Percentiles rank a stretch among this genome's conserved stretches.
These are phyloP conservation scores for Debaryomyces sp. DNA, from an alignment of 1,139 yeast species.

Conservation along the genomic window DNA sequence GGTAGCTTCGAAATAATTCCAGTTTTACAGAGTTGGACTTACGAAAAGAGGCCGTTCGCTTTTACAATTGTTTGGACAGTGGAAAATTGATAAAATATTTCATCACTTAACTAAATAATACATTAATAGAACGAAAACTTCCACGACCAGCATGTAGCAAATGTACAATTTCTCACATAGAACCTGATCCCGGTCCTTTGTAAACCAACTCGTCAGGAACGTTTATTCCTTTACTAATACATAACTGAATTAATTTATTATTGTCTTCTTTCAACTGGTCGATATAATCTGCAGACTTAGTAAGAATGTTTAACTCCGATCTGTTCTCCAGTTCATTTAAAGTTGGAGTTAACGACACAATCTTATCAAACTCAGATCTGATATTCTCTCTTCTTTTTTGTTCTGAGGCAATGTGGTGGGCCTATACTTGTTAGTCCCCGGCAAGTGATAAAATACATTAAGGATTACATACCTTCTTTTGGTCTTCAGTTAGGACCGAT, in stretches of 20 bases:
- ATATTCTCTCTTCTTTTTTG: constrained; percentile 52
- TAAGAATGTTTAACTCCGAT: constrained; percentile 47
- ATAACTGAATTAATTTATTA: constrained; percentile 34
- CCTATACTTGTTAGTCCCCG: constrained; percentile 23
- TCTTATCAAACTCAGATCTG: constrained; percentile 48
- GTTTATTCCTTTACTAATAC: constrained; percentile 38
- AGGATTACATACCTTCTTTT: constrained; percentile 41
- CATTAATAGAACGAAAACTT: neutral
- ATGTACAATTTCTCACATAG: constrained; percentile 14
- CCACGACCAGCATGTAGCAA: neutral
- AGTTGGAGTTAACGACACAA: constrained; percentile 47
- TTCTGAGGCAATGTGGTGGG: constrained; percentile 55
- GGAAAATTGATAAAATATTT: constrained; percentile 16
- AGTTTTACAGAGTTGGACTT: constrained; percentile 7
- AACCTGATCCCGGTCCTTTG: constrained; percentile 37
- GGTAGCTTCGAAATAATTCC: constrained; percentile 3
- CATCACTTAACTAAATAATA: constrained; percentile 2
- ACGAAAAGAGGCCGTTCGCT: constrained; percentile 19
- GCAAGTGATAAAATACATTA: neutral
- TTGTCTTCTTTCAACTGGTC: constrained; percentile 46
- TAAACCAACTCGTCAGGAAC: constrained; percentile 42
- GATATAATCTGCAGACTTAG: constrained; percentile 50
- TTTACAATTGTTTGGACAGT: constrained; percentile 26
- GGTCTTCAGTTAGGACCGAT: constrained; percentile 44
- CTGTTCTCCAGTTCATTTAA: constrained; percentile 46